phyloP scores from a whole-genome alignment of 2,329 filamentous ascomycete species.

The Exophiala sp. region DNA sequence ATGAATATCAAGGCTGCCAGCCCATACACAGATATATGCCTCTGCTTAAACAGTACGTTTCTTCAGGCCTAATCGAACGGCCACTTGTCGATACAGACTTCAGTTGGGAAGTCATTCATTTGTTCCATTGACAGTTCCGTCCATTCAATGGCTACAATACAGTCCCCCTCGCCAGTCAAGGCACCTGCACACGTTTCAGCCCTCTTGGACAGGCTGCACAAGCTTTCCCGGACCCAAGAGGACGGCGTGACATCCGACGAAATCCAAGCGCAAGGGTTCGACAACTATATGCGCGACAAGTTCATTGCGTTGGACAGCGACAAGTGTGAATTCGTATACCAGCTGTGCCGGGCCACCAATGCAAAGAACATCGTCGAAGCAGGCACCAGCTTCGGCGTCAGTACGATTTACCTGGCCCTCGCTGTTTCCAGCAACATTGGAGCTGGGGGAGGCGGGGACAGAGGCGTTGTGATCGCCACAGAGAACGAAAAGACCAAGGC shows the following conservation, averaged over 20 bases:
- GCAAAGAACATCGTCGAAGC: constrained; percentile 37
- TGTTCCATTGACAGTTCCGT: too few relatives aligned
- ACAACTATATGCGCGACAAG: constrained; percentile 33
- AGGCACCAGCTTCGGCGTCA: constrained; percentile 40
- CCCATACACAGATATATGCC: too few relatives aligned
- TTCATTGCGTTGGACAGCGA: constrained; percentile 40
- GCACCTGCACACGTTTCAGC: neutral
- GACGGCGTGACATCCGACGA: neutral
- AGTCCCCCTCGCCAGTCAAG: constrained; percentile 4
- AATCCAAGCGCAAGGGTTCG: neutral
- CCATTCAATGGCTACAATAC: neutral
- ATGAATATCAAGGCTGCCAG: too few relatives aligned
- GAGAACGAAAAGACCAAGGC: constrained; percentile 37
- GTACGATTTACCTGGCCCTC: constrained; percentile 41
- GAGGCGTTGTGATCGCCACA: constrained; percentile 36
- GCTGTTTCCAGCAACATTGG: constrained; percentile 30
- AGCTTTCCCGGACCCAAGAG: constrained; percentile 8
- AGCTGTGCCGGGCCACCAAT: constrained; percentile 31
- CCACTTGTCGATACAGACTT: too few relatives aligned
- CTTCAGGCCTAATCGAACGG: too few relatives aligned
- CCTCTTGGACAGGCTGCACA: constrained; percentile 9
- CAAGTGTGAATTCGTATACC: constrained; percentile 38
- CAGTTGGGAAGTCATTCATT: too few relatives aligned
- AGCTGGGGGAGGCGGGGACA: constrained; percentile 22
- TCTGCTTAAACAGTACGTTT: too few relatives aligned